Conservation (phyloP, 2,329 filamentous ascomycete species). For the Rosellinia necatrix region DNA sequence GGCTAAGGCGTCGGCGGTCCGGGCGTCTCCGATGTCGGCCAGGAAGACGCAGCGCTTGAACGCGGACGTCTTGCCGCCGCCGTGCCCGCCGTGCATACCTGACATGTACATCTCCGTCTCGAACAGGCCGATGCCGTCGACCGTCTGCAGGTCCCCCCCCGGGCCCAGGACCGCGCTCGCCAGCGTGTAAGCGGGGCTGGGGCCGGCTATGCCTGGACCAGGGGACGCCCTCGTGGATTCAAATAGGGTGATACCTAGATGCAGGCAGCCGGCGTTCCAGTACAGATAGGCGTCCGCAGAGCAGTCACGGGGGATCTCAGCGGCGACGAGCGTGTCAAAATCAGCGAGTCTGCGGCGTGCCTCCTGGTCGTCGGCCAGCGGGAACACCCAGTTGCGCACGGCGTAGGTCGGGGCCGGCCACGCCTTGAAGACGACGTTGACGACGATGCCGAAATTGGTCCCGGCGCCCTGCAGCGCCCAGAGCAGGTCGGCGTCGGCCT, state of each 20-base stretch:
- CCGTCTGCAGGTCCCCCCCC: constrained; percentile 39
- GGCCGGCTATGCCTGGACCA: constrained; percentile 6
- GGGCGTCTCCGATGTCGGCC: constrained; percentile 47
- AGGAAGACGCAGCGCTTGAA: constrained; percentile 70
- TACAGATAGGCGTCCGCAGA: constrained; percentile 64
- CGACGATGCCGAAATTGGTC: constrained; percentile 62
- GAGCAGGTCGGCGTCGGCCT: constrained; percentile 55
- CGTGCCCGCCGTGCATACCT: constrained; percentile 62
- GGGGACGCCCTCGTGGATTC: constrained; percentile 43
- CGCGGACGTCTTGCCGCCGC: constrained; percentile 61
- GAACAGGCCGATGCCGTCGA: constrained; percentile 58
- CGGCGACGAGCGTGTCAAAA: constrained; percentile 47
- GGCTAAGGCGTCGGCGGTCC: constrained; percentile 46
- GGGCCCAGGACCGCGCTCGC: constrained; percentile 41
- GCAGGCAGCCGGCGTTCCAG: constrained; percentile 49
- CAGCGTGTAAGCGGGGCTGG: too few relatives aligned
- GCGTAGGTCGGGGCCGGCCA: constrained; percentile 48
- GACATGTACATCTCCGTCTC: constrained; percentile 66
- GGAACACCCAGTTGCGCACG: constrained; percentile 48
- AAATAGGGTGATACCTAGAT: constrained; percentile 57
- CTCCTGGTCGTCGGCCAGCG: constrained; percentile 40
- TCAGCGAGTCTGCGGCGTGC: constrained; percentile 44
- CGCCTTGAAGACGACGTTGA: constrained; percentile 57
- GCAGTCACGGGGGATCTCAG: constrained; percentile 45
- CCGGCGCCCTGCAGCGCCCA: constrained; percentile 65